Base-by-base conservation (phyloP, 2,329 filamentous ascomycete genomes). In the Botrytis hyacinthi region DNA sequence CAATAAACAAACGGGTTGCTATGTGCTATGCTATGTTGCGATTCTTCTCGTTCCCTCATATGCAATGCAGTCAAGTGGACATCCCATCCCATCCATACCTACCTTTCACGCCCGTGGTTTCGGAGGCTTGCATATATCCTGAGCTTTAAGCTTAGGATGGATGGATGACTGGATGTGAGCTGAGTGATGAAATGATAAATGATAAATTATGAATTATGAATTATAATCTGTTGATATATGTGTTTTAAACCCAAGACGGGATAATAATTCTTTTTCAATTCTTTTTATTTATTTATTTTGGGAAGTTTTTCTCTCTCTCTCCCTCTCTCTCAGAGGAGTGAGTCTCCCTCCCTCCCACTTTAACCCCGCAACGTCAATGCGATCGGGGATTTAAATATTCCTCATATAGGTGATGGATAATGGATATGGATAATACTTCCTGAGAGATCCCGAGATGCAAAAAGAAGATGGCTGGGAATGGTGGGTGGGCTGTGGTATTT, bases 391-490 rank as follows among this genome's bases (percentile, higher is more conserved):
- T n/a, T n/a, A 16, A 9, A 10, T 7, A 22, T 10, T 48, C 46
- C 20, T 48, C 9, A 46, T 3, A 20, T 46, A 18, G 14, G 42
- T 44, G 3, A 46, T 46, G 44, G 20, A 3, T 22, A 46, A 66
- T 48, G 37, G 37, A 40, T 40, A 12, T 40, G 37, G 37, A 40
- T 40, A 10, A 40, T 40, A 40, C 9, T 40, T 54, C 22, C 32
- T n/a, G 10, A 20, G 32, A n/a, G 32, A 29, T 54, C 65, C 32
- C 5, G 22, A 29, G 12, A 29, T 4, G 22, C 3, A 29, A 42
- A 54, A 68, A 68, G 29, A 66, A 66, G 65, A 68, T 68, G 65
- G 65, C 65, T 54, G 65, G 65, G n/a, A 57, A 68, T 68, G 48
- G 35, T 68, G 65, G 35, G 65, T 51, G 29, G 9, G 65, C 29